A percentile compares a stretch with the other conserved stretches of the same genome.
These are phyloP conservation scores for Ceratocystis papillata DNA, from an alignment of 2,329 filamentous ascomycete species.

Conservation along the genomic window DNA sequence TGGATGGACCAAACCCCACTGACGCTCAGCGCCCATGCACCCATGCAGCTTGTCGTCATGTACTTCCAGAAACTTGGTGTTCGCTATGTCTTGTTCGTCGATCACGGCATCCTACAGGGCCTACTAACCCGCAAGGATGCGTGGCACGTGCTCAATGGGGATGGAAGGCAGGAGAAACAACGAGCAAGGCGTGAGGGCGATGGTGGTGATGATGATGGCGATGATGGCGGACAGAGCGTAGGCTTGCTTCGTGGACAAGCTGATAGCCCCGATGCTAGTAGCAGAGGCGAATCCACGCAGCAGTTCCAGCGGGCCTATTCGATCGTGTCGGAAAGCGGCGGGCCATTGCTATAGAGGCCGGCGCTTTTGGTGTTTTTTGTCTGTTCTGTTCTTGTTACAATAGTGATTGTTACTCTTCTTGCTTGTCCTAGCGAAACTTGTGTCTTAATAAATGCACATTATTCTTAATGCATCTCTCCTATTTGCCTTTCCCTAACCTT, in stretches of 20 bases:
- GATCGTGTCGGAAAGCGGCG: conserved; percentile 1
- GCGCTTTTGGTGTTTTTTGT: not conserved
- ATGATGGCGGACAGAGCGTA: conserved; percentile 26
- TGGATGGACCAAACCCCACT: conserved; percentile 99
- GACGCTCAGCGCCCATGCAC: conserved; percentile 66
- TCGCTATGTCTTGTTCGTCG: conserved; percentile 77
- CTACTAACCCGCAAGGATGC: conserved; percentile 95
- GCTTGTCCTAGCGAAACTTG: not conserved
- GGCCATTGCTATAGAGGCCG: conserved; percentile 1
- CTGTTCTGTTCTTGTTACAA: not conserved
- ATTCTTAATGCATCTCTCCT: not conserved
- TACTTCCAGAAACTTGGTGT: conserved; percentile 94
- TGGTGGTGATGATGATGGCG: conserved; percentile 17
- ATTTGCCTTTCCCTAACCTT: not conserved
- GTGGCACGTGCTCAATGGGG: conserved; percentile 81
- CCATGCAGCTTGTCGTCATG: conserved; percentile 71
- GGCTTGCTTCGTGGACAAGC: conserved; percentile 13
- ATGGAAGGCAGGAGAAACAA: conserved; percentile 37
- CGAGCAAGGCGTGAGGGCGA: conserved; percentile 1
- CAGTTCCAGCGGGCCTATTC: conserved; percentile 7
- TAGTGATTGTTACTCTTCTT: not conserved
- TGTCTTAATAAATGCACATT: not conserved
- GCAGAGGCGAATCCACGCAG: not conserved
- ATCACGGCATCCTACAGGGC: conserved; percentile 70
- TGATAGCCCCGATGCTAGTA: not conserved